These are phyloP conservation scores for Phytophthora colocasiae DNA, from an alignment of 352 stramenopile genomes.

Conservation along the genomic window DNA sequence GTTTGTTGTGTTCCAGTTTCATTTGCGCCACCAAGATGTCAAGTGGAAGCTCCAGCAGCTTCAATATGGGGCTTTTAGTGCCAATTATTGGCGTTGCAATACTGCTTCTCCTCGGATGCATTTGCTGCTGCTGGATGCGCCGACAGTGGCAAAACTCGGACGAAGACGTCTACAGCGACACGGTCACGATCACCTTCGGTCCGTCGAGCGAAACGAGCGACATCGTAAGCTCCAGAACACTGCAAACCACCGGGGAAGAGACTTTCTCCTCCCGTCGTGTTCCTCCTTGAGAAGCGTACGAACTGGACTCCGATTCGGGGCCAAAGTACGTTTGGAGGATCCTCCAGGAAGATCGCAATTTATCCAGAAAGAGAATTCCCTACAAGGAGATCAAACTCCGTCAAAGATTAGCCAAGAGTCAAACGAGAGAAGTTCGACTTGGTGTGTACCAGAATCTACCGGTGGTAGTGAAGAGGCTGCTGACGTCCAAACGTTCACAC, in stretches of 20 bases:
- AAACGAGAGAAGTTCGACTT: conserved; percentile 47
- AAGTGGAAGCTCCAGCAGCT: conserved; percentile 8
- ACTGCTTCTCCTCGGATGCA: conserved; percentile 26
- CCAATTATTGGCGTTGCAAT: conserved; percentile 25
- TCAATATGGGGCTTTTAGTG: conserved; percentile 23
- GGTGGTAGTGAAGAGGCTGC: conserved; percentile 51
- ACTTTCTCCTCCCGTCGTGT: neutral
- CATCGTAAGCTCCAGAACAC: conserved; percentile 4
- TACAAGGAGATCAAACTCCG: conserved; percentile 35
- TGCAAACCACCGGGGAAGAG: conserved; percentile 13
- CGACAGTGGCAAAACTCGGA: conserved; percentile 23
- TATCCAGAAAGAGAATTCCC: conserved; percentile 29
- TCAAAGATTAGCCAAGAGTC: conserved; percentile 29
- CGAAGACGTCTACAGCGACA: conserved; percentile 10
- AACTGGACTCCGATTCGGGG: conserved; percentile 25
- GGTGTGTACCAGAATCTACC: conserved; percentile 34
- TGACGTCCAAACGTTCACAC: conserved; percentile 41
- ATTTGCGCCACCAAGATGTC: conserved; percentile 6
- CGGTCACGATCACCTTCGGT: conserved; percentile 3
- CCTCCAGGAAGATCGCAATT: conserved; percentile 23
- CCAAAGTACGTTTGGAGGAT: conserved; percentile 17
- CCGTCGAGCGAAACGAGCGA: conserved; percentile 9
- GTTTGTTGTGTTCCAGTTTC: conserved; percentile 4
- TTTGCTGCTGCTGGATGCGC: conserved; percentile 34
- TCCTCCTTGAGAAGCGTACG: conserved; percentile 23